Evolutionary conservation across 2,329 filamentous ascomycete species (phyloP).

Genomic region (Lasiodiplodia citricola): DNA sequence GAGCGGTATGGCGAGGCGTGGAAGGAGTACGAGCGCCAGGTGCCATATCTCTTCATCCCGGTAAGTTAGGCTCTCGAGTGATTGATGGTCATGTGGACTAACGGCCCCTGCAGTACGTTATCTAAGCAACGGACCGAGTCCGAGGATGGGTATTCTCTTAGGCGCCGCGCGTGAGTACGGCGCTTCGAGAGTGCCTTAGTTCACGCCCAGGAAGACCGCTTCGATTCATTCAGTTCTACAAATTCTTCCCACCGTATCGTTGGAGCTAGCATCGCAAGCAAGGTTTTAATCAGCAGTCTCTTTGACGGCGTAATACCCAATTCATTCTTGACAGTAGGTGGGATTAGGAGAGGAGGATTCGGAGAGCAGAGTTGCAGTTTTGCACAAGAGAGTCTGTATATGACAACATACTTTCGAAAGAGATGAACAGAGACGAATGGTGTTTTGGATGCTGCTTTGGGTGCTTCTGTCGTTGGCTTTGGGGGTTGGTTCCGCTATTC

Average conservation of each 20-base stretch:
- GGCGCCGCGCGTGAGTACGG: background rate
- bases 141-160: background rate
- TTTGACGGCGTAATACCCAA: constrained; percentile 9
- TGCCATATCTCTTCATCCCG: constrained; percentile 86
- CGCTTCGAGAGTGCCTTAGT: background rate
- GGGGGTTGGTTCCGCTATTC: background rate
- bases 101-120: constrained; percentile 17
- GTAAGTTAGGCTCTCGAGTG: constrained; percentile 37
- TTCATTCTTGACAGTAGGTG: constrained; percentile 7
- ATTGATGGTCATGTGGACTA: background rate
- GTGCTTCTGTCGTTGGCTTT: background rate
- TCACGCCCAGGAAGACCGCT: background rate
- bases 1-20: constrained; percentile 83
- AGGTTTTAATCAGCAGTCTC: constrained; percentile 22
- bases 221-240: constrained; percentile 4
- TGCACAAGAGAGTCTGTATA: background rate
- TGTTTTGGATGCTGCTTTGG: background rate
- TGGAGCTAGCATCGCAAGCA: constrained; percentile 7
- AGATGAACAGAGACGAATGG: background rate
- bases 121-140: constrained; percentile 14
- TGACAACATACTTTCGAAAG: background rate
- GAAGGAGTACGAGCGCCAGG: constrained; percentile 78
- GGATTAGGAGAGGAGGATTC: background rate
- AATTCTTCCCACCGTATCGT: constrained; percentile 5
- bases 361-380: background rate